Conservation (phyloP, 2,329 filamentous ascomycete genomes). For the Phyllosticta ampelicida region DNA sequence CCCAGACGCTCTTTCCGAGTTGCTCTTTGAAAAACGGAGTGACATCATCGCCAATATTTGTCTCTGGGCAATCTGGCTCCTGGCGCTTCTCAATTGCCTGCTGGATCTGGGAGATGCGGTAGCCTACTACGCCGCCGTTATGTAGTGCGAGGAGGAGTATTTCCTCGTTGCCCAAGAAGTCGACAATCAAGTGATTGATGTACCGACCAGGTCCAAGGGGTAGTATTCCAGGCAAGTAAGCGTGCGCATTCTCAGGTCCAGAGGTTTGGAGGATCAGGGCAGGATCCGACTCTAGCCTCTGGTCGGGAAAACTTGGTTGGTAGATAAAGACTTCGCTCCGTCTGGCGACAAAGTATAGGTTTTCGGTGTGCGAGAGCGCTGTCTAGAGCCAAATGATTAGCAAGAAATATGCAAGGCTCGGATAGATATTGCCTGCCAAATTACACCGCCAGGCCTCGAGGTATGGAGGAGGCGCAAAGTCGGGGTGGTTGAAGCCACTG, state of each 20-base stretch:
- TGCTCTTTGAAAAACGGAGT: conserved; percentile 61
- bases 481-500: background rate
- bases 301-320: conserved; percentile 33
- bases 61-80: conserved; percentile 7
- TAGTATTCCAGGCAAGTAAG: background rate
- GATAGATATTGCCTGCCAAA: conserved; percentile 19
- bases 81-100: conserved; percentile 14
- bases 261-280: conserved; percentile 30
- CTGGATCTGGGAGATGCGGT: conserved; percentile 24
- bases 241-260: conserved; percentile 13
- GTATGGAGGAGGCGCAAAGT: conserved; percentile 9
- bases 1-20: conserved; percentile 77
- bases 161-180: conserved; percentile 36
- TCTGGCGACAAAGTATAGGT: conserved; percentile 40
- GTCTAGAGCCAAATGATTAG: conserved; percentile 21
- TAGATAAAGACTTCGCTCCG: conserved; percentile 31
- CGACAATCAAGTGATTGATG: conserved; percentile 35
- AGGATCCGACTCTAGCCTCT: conserved; percentile 26
- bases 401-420: background rate
- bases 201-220: conserved; percentile 17
- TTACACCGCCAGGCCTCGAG: conserved; percentile 33
- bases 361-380: conserved; percentile 34
- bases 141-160: conserved; percentile 44
- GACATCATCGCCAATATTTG: conserved; percentile 31
- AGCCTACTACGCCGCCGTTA: conserved; percentile 43